Evolutionary conservation across 371 early-diverging fungal species (phyloP), one percentile per base, ranked within the genome.

Genomic region (Batkoa obscura): DNA sequence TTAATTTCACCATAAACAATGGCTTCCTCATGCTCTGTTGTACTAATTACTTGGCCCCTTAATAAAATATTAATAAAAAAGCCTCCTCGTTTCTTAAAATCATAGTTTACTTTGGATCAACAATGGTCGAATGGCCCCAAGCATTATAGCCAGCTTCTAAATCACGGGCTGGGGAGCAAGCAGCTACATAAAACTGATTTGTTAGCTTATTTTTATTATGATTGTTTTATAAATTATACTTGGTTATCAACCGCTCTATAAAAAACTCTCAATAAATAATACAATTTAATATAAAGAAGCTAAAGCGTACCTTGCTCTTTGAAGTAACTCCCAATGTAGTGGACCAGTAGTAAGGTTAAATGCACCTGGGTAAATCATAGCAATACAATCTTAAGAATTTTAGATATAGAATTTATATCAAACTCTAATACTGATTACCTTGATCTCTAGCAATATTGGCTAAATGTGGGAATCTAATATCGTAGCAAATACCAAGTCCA

Each of bases 311-410:
- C 94, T 69, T 0, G 92, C 86, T 1, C 94, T 75, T 62, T 84
- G 80, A 51, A 95, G 64, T 37, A 94, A 67, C 63, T 97, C 94
- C 94, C 95, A 97, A 59, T 93, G 86, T 59, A 88, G 54, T 2
- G 94, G 94, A 9, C 95, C 94, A 2, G 95, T 96, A 3, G 86
- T 87, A 72, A 79, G 78, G 66, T 95, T 94, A 68, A 95, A 95
- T 0, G 94, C 95, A 1, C 86, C 89, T n/a, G 95, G 97, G 62
- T 93, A 96, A 35, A 94, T 72, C 94, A 97, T 91, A 9, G 81
- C 86, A 36, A 90, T 66, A 59, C 90, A 89, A 1, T 90, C 86
- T 68, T 49, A 30, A n/a, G 32, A 50, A 30, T 5, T 37, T 9
- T 15, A 42, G 15, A 12, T 15, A 12, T 15, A 30, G 6, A 8